These are phyloP conservation scores for Alternaria arbusti DNA, from an alignment of 2,329 filamentous ascomycete species.

Conservation along the genomic window DNA sequence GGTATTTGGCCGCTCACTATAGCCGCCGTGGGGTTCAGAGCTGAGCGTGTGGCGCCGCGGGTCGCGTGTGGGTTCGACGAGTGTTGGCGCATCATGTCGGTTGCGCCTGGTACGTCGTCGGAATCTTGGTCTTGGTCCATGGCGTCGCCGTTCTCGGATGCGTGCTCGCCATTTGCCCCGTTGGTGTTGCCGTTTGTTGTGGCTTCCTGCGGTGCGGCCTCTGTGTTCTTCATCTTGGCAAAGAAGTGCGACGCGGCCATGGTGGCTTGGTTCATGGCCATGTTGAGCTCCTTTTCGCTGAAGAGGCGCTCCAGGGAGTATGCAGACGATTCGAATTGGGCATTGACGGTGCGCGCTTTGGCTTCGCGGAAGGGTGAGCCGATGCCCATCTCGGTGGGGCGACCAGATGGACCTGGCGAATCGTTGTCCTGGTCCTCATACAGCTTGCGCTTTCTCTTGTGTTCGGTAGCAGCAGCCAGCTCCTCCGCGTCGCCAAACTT, in stretches of 20 bases:
- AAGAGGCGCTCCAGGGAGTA: constrained; percentile 70
- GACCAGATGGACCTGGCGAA: constrained; percentile 61
- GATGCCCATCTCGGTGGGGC: constrained; percentile 56
- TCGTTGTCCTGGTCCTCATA: constrained; percentile 63
- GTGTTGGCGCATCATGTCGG: constrained; percentile 67
- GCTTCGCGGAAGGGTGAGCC: constrained; percentile 60
- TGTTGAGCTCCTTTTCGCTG: constrained; percentile 69
- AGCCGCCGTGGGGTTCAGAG: constrained; percentile 60
- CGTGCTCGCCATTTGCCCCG: constrained; percentile 45
- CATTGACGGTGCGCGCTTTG: constrained; percentile 58
- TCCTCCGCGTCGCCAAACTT: constrained; percentile 57
- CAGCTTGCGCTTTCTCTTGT: constrained; percentile 65
- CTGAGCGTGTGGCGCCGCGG: constrained; percentile 59
- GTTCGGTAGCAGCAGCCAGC: constrained; percentile 58
- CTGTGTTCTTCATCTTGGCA: constrained; percentile 57
- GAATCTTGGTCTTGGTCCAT: constrained; percentile 49
- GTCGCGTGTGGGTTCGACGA: constrained; percentile 64
- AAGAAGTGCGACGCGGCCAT: constrained; percentile 65
- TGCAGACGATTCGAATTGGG: constrained; percentile 64
- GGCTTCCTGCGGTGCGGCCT: constrained; percentile 33
- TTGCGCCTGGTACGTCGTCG: constrained; percentile 51
- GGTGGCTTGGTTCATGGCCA: constrained; percentile 67
- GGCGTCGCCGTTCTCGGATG: constrained; percentile 44
- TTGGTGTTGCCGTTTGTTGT: constrained; percentile 41
- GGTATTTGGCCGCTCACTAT: constrained; percentile 49